Base-by-base conservation (phyloP, 768 basidiomycete species). In the Goffeauzyma gilvescens region DNA sequence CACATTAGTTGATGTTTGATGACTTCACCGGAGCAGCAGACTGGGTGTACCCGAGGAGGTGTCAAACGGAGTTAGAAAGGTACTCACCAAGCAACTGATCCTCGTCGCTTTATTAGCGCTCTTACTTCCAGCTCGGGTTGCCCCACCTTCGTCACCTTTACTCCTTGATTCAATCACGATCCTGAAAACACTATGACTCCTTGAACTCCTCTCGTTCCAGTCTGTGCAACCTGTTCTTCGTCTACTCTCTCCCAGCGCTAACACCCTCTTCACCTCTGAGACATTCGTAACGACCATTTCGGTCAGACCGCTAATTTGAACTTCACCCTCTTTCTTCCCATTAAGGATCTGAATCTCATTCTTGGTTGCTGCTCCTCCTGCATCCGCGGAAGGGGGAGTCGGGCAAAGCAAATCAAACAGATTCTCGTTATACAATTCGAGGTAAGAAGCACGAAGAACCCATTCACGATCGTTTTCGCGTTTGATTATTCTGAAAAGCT, bases 201-300 rank as follows among this genome's bases (percentile, higher is more conserved):
- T 71, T 58, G 83, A 86, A 66, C 83, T 87, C 45, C 90, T 67
- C 54, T 87, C 81, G 58, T 98, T 98, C 90, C 90, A 98, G 56
- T 98, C 90, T n/a, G 93, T 98, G 52, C 77, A 82, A 1, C 87
- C 89, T 3, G 87, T 93, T 47, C 85, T 69, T 38, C 90, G 68
- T 55, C 84, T 78, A 3, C 79, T 75, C 59, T 93, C 85, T 4
- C 90, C 90, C 18, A 84, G 68, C 54, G 74, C 71, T 52, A 98
- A 66, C 4, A 95, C 79, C 46, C 83, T 82, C 41, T 76, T 74
- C 12, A 96, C 84, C 28, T 80, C 74, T 53, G 79, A 80, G 22
- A 90, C 67, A 52, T 79, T 81, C 12, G 83, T 86, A n/a, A 96
- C 84, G 2, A 89, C 86, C 58, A 89, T 84, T 58, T 95, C 90